A percentile compares a stretch with the other conserved stretches of the same genome.
Evolutionary conservation across 495 filamentous ascomycete genomes (phyloP).

Genomic region (Parathielavia hyrcaniae): DNA sequence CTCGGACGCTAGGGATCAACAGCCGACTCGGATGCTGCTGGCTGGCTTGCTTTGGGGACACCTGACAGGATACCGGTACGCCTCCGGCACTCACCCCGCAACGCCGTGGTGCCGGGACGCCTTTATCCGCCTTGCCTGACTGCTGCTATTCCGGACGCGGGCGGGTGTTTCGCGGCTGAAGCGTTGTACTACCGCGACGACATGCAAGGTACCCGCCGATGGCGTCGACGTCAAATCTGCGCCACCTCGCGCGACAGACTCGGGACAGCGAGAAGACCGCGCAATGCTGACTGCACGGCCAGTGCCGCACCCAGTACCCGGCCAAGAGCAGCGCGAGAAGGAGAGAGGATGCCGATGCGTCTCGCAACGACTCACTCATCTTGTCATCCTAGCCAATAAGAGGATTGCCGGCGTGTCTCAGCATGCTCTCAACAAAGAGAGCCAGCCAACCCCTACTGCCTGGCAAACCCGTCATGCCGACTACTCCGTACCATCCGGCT

Average conservation of each 20-base stretch:
- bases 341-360: neutral
- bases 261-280: neutral
- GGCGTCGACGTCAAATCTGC: conserved; percentile 3
- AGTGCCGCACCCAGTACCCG: too few species aligned
- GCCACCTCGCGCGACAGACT: conserved; percentile 3
- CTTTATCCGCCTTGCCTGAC: conserved; percentile 9
- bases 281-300: neutral
- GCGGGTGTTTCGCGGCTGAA: conserved; percentile 11
- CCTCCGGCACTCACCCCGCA: conserved; percentile 10
- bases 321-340: neutral
- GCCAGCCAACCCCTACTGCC: conserved; percentile 20
- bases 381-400: conserved; percentile 16
- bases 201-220: conserved; percentile 17
- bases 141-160: neutral
- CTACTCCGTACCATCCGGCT: conserved; percentile 19
- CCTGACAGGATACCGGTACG: neutral
- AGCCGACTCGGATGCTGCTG: neutral
- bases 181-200: conserved; percentile 15
- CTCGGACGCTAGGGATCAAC: conserved; percentile 9
- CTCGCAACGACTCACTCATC: conserved; percentile 5
- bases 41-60: neutral
- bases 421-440: conserved; percentile 17
- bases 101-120: neutral
- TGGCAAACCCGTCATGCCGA: conserved; percentile 17
- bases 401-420: neutral